These are phyloP conservation scores for Priceomyces medius DNA, from an alignment of 805 yeast genomes.

Conservation along the genomic window DNA sequence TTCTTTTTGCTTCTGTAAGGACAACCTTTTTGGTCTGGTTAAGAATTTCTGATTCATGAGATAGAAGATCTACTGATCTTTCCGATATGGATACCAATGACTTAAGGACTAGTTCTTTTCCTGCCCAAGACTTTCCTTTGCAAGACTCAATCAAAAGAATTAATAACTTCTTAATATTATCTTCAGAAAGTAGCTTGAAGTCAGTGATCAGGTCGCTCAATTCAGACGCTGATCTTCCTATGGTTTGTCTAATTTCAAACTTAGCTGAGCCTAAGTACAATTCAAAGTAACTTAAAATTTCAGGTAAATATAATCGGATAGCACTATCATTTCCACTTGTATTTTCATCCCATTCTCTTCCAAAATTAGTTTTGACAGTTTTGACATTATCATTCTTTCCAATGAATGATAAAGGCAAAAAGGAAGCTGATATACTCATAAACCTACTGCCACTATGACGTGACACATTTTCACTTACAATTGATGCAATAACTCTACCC, in stretches of 20 bases:
- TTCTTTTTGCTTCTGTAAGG: conserved; percentile 60
- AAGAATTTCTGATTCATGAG: conserved; percentile 26
- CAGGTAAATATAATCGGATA: conserved; percentile 64
- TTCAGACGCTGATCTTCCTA: conserved; percentile 65
- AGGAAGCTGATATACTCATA: conserved; percentile 56
- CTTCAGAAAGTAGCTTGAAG: conserved; percentile 22
- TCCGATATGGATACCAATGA: conserved; percentile 62
- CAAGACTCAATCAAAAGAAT: conserved; percentile 57
- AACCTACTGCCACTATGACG: conserved; percentile 69
- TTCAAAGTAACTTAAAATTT: conserved; percentile 57
- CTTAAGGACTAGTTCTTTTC: conserved; percentile 74
- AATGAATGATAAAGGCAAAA: conserved; percentile 75
- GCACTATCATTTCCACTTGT: conserved; percentile 74
- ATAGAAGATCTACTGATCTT: conserved; percentile 42
- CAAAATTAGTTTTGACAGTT: conserved; percentile 49
- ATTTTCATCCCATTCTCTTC: conserved; percentile 72
- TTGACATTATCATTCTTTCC: conserved; percentile 66
- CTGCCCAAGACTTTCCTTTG: conserved; percentile 82
- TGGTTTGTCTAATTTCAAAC: conserved; percentile 64
- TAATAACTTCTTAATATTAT: conserved; percentile 36
- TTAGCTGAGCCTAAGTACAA: conserved; percentile 53
- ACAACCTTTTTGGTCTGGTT: conserved; percentile 45
- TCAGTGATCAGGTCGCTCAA: conserved; percentile 49
- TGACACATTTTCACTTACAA: conserved; percentile 64
- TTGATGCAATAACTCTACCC: conserved; percentile 51